Base-by-base conservation (phyloP, 2,329 filamentous ascomycete genomes). In the Venturia oleaginea region DNA sequence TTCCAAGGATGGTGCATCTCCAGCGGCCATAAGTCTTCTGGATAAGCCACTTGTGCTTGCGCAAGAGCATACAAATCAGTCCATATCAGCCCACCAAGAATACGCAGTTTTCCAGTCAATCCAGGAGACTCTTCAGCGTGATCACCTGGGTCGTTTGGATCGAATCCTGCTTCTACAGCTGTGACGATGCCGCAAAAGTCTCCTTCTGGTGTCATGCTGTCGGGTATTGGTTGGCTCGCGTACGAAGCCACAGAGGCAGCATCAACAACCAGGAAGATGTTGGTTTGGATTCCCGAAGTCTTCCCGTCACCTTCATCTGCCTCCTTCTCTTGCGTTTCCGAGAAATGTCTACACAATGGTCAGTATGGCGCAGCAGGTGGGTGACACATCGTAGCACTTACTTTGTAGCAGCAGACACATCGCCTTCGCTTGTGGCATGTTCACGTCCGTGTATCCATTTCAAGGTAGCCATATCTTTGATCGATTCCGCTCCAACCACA, bases 361-460 rank as follows among this genome's bases (percentile, higher is more conserved):
- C 27, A 54, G 48, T 30, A 54, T 54, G 6, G 13, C 48, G 19
- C 4, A 15, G 13, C 13, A 54, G 5, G 24, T 7, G 24, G 8
- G 17, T 38, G 22, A 5, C 10, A 42, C 10, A 37, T 32, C 34
- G n/a, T 24, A 6, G 17, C 11, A 42, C 57, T 38, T 32, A 60
- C 57, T 42, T 60, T 17, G n/a, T 60, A 15, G 57, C 57, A 38
- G 57, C 57, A 38, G n/a, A 27, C 38, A 60, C 57, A 60, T 60
- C 32, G 17, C 30, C 38, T 32, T 60, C 57, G 15, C 11, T 10
- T 22, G 38, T 60, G n/a, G 10, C 8, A 22, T 38, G n/a, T 15
- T 32, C 32, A 22, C 57, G 32, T 32, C 57, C 57, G 19, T 60
- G 30, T 22, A 60, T n/a, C 32, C 57, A 60, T 38, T 27, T 60